Evolutionary conservation across 257 asterid species (phyloP).

Genomic region (Eustoma russellianum): DNA sequence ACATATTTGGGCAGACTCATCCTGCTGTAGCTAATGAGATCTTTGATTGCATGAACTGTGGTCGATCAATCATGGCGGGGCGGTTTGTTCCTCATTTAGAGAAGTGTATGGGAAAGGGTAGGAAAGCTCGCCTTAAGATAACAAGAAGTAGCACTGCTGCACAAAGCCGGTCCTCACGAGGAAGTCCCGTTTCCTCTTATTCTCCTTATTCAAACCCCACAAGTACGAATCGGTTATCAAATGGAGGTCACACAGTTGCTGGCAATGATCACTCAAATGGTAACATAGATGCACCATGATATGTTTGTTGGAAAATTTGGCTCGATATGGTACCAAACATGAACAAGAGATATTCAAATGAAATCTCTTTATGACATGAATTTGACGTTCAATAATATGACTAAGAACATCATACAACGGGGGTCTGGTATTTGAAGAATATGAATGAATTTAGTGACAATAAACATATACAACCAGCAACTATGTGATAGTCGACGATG

Average conservation of each 20-base stretch:
- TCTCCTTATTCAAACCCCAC: conserved; percentile 37
- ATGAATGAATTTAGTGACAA: too few relatives aligned
- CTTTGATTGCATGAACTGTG: conserved; percentile 89
- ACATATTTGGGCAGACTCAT: conserved; percentile 91
- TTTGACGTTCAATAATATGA: too few relatives aligned
- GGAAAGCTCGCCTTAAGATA: conserved; percentile 87
- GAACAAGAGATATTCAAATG: too few relatives aligned
- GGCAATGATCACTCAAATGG: conserved; percentile 57
- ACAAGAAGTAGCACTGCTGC: conserved; percentile 79
- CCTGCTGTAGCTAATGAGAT: conserved; percentile 80
- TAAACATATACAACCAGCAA: too few relatives aligned
- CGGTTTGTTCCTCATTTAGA: conserved; percentile 95
- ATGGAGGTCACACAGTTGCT: conserved; percentile 44
- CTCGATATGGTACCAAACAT: too few relatives aligned
- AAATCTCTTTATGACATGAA: too few relatives aligned
- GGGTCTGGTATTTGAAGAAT: too few relatives aligned
- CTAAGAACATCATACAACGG: too few relatives aligned
- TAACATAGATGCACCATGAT: conserved; percentile 34
- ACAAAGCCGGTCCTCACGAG: conserved; percentile 59
- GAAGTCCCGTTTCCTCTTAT: conserved; percentile 39
- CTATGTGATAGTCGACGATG: too few relatives aligned
- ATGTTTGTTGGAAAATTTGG: too few relatives aligned
- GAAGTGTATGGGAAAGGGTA: conserved; percentile 99
- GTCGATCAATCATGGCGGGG: conserved; percentile 72
- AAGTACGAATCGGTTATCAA: conserved; percentile 32